phyloP scores from a whole-genome alignment of 805 yeast species.

The Candida nemodendra region DNA sequence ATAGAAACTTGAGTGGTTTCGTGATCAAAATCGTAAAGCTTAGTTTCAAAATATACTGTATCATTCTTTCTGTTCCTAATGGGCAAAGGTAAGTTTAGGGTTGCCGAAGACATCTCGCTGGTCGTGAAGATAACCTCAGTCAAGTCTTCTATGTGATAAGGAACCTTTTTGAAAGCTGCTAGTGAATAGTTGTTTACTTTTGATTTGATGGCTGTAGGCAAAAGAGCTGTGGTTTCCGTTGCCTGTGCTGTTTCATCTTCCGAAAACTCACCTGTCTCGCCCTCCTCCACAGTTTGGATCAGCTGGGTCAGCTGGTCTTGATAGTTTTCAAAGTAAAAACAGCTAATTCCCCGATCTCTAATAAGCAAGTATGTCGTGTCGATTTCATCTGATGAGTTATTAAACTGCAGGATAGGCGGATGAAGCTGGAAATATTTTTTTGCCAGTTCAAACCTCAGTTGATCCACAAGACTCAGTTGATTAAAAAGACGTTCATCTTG shows the following conservation, averaged over 20 bases:
- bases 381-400: slow-evolving; percentile 25
- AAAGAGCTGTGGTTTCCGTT: slow-evolving; percentile 20
- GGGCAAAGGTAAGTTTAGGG: slow-evolving; percentile 35
- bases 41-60: slow-evolving; percentile 66
- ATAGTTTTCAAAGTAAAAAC: slow-evolving; percentile 33
- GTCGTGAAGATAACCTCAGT: slow-evolving; percentile 32
- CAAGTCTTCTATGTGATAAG: slow-evolving; percentile 32
- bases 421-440: slow-evolving; percentile 22
- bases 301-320: slow-evolving; percentile 30
- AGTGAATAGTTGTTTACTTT: slow-evolving; percentile 12
- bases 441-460: slow-evolving; percentile 25
- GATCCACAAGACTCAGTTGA: slow-evolving; percentile 22
- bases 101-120: slow-evolving; percentile 22
- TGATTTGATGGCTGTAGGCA: slow-evolving; percentile 14
- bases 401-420: slow-evolving; percentile 28
- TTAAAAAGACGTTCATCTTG: slow-evolving; percentile 20
- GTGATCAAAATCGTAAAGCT: slow-evolving; percentile 40
- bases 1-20: slow-evolving; percentile 55
- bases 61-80: slow-evolving; percentile 40
- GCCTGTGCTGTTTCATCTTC: slow-evolving; percentile 4
- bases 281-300: slow-evolving; percentile 19
- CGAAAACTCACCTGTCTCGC: slow-evolving; percentile 8
- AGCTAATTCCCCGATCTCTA: slow-evolving; percentile 35
- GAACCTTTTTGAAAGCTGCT: slow-evolving; percentile 19
- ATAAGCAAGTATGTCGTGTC: slow-evolving; percentile 31